Percentiles rank a stretch among this genome's conserved stretches.
phyloP scores from a whole-genome alignment of 2,329 filamentous ascomycete genomes.

The Cercospora sp. region DNA sequence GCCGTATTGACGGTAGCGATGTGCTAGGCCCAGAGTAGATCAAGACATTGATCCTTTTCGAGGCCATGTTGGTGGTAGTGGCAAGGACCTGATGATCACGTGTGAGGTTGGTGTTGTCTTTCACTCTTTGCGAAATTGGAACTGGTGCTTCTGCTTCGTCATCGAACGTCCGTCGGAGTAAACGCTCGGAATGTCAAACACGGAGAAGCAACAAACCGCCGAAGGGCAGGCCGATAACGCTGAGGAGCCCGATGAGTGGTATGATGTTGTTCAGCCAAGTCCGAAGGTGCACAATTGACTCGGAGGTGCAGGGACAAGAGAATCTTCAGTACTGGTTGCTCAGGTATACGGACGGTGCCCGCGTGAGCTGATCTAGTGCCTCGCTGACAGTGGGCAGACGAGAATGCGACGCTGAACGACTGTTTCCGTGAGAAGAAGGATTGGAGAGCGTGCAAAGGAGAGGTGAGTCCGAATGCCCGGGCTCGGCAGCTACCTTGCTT shows the following conservation, averaged over 20 bases:
- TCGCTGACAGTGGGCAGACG: slow-evolving; percentile 56
- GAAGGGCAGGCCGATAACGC: slow-evolving; percentile 55
- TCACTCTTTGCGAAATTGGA: slow-evolving; percentile 7
- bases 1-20: slow-evolving; percentile 82
- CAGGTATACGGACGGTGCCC: slow-evolving; percentile 57
- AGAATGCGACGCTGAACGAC: slow-evolving; percentile 88
- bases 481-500: slow-evolving; percentile 2
- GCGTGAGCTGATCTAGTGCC: not conserved
- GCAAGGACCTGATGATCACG: slow-evolving; percentile 14
- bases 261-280: slow-evolving; percentile 38
- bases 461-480: slow-evolving; percentile 62
- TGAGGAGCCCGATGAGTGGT: slow-evolving; percentile 97
- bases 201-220: slow-evolving; percentile 30
- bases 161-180: not conserved
- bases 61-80: slow-evolving; percentile 24
- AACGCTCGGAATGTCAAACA: slow-evolving; percentile 33
- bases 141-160: slow-evolving; percentile 2
- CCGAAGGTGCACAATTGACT: slow-evolving; percentile 5
- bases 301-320: slow-evolving; percentile 76
- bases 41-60: slow-evolving; percentile 80
- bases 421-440: slow-evolving; percentile 97
- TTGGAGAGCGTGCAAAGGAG: slow-evolving; percentile 83
- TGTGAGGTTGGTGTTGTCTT: slow-evolving; percentile 17
- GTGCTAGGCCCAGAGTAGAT: slow-evolving; percentile 89
- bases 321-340: slow-evolving; percentile 94